Evolutionary conservation across 139 green algal genomes (phyloP), one percentile per base, ranked within the genome.

Genomic region (Nannochloris sp.): DNA sequence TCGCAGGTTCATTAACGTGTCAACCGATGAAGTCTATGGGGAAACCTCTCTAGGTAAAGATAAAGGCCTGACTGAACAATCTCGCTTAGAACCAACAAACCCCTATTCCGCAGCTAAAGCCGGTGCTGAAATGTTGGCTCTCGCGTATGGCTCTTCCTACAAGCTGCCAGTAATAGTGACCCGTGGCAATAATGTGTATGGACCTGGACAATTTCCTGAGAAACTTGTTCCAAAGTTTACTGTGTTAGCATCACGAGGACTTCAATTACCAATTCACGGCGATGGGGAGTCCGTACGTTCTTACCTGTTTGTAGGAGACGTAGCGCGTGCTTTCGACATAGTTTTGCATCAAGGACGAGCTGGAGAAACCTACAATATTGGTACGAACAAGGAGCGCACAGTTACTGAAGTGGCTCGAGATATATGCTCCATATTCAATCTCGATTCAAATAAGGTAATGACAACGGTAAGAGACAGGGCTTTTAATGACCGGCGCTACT

Each of bases 111-210:
- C 93, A 3, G 93, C 90, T 63, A 99, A 96, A 80, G 89, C 89
- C n/a, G 95, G 90, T 30, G 95, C 95, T 19, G 95, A 99, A 80
- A 97, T 99, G 86, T 86, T 99, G 76, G 87, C 87, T 29, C 91
- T 85, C 54, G 87, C 90, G 1, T 97, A 97, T 70, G 71, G 78
- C 54, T 81, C 73, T 31, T 93, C 82, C 9, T 98, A 87, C 63
- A 77, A 79, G 61, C 78, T 96, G 75, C 90, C 90, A 27, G 85
- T 87, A 65, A 95, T 99, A 70, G 95, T 93, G 62, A 97, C 95
- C 0, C 84, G 95, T n/a, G 91, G 91, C 33, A 99, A 99, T 85
- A 99, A 99, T 76, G 95, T 99, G 30, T 99, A 98, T 61, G 95
- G 95, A 0, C 94, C 95, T 2, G 76, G 91, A 59, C 92, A 98